These are phyloP conservation scores for Tolypocladium tundrense DNA, from an alignment of 2,329 filamentous ascomycete species.

Conservation along the genomic window DNA sequence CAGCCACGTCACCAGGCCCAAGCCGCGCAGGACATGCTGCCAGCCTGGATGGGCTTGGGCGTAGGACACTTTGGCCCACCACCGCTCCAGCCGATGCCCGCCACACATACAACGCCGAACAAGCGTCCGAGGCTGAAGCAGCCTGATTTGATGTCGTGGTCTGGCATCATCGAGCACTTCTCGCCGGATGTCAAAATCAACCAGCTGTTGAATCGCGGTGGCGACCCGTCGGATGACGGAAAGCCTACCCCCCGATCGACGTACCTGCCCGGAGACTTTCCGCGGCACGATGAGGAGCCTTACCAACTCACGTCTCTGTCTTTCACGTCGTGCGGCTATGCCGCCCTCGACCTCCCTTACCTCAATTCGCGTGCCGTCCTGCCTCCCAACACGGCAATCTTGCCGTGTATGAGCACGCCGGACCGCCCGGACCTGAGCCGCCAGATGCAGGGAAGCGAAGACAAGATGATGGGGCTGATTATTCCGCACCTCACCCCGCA, in stretches of 20 bases:
- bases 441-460: slow-evolving; percentile 25
- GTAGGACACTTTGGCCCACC: background rate
- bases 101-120: background rate
- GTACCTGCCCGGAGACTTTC: slow-evolving; percentile 2
- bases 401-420: background rate
- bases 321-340: slow-evolving; percentile 54
- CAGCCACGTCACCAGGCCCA: background rate
- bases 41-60: background rate
- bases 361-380: slow-evolving; percentile 27
- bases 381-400: slow-evolving; percentile 4
- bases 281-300: slow-evolving; percentile 16
- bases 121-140: slow-evolving; percentile 5
- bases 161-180: slow-evolving; percentile 31
- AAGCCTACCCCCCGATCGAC: background rate
- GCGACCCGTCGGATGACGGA: background rate
- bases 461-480: slow-evolving; percentile 25
- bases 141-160: slow-evolving; percentile 27
- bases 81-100: background rate
- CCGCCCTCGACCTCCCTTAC: slow-evolving; percentile 25
- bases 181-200: slow-evolving; percentile 24
- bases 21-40: slow-evolving; percentile 2
- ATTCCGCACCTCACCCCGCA: slow-evolving; percentile 14
- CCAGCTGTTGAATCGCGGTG: background rate
- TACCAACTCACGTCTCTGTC: slow-evolving; percentile 29
- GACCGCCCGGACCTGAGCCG: slow-evolving; percentile 11